Base-by-base conservation (phyloP, 495 filamentous ascomycete species). In the Delitschia confertaspora region DNA sequence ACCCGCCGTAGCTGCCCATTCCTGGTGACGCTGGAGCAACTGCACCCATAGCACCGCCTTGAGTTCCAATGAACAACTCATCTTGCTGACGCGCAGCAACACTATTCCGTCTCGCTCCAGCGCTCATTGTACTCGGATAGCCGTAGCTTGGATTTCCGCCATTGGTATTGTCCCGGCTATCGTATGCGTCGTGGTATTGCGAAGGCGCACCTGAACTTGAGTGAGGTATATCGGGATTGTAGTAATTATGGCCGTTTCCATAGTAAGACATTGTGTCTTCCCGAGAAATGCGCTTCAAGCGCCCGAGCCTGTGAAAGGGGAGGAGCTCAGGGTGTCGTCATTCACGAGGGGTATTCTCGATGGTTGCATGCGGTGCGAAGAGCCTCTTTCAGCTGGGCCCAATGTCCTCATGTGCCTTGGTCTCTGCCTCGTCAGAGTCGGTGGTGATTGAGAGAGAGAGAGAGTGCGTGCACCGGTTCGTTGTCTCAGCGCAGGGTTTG, bases 91-190 rank as follows among this genome's bases (percentile, higher is more conserved):
- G 57, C 55, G 21, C 39, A 42, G 35, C 53, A 29, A 33, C 45
- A 36, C 51, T 57, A 41, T 50, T 61, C 36, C 38, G 50, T n/a
- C 59, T 52, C 31, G 52, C 38, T 34, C 52, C 55, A 19, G 51
- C 51, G 33, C 60, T 63, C 45, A 42, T 51, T 18, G 50, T 54
- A n/a, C n/a, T n/a, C 10, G 66, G 63, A 41, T 65, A 70, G 29
- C 47, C 47, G 25, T 60, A 54, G 36, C 49, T 50, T 33, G 54
- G 22, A 25, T 31, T 29, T 9, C 39, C 51, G 13, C 47, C 48
- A 17, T 49, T 59, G 25, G 71, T 70, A 53, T 70, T 77, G 58
- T 88, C 80, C 64, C 82, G 89, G 60, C 86, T 89, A 23, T 73
- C 66, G 32, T 63, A 60, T 23, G 58, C 49, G 43, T 56, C 56